Conservation (phyloP, 768 basidiomycete genomes). For the Suillus paluster region DNA sequence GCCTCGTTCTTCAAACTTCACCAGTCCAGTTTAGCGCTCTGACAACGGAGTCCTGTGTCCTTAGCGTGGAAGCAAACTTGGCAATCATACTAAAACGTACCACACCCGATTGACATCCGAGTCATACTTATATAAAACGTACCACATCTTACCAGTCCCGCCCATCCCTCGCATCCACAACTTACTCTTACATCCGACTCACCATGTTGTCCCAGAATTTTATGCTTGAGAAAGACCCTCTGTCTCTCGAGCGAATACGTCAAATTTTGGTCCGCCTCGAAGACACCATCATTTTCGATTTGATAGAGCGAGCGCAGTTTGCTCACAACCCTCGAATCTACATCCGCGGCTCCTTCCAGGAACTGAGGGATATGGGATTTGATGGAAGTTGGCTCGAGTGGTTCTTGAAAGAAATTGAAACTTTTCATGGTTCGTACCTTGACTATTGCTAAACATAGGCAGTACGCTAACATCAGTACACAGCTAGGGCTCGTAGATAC, state of each 20-base stretch:
- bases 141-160: slow-evolving; percentile 7
- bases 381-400: slow-evolving; percentile 94
- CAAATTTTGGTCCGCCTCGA: slow-evolving; percentile 88
- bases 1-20: not conserved
- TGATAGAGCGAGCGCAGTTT: slow-evolving; percentile 98
- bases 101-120: not conserved
- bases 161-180: not conserved
- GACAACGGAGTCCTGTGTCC: not conserved
- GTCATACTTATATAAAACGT: slow-evolving; percentile 4
- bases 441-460: slow-evolving; percentile 5
- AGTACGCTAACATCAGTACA: slow-evolving; percentile 7
- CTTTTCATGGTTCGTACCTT: slow-evolving; percentile 85
- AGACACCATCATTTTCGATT: slow-evolving; percentile 97
- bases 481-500: slow-evolving; percentile 94
- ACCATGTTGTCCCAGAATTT: slow-evolving; percentile 69
- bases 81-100: too few species aligned
- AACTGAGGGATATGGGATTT: slow-evolving; percentile 76
- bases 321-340: slow-evolving; percentile 93
- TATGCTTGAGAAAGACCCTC: slow-evolving; percentile 69
- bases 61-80: slow-evolving; percentile 1
- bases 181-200: slow-evolving; percentile 12
- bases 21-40: not conserved
- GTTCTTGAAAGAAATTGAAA: slow-evolving; percentile 95
- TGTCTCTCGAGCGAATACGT: slow-evolving; percentile 88
- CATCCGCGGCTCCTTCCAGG: slow-evolving; percentile 74